Evolutionary conservation across 2,329 filamentous ascomycete species (phyloP), one percentile per base, ranked within the genome.

Genomic region (Bisporella sp.): DNA sequence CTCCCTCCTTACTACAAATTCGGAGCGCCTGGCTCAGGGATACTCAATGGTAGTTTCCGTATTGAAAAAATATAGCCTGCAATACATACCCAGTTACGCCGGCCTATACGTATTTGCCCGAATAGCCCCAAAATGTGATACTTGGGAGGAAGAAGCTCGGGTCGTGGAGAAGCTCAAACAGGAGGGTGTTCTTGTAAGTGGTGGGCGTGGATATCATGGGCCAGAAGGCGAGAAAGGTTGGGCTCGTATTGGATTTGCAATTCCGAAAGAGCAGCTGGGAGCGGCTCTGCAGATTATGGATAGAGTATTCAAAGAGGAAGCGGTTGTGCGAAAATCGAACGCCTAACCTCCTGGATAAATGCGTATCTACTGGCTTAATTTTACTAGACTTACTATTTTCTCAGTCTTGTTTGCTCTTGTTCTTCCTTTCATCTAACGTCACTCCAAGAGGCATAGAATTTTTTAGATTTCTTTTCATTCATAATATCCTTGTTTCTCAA

Each of bases 191-290:
- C 28, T 50, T 8, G 45, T 53, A 4, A 46, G 28, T 12, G 32
- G 5, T 4, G 51, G 51, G 4, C 28, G 31, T 4, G 41, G 29
- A 4, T 50, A 47, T 35, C 39, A 49, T 29, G 41, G 39, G 6
- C 31, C 44, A n/a, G 48, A 50, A 35, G 28, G 6, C 3, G 48
- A 46, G 31, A 48, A 41, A 8, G 51, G 51, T 4, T 53, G 51
- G 51, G 41, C 31, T 7, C 44, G 51, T 5, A 43, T 53, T 41
- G 21, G n/a, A 6, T 53, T 53, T 31, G 31, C 51, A 11, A 21
- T 53, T 11, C 11, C 8, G 29, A 41, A 21, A 21, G 12, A 7
- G 28, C 11, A 21, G 13, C 21, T 51, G 39, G 29, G 39, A 44
- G 31, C 32, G 9, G 44, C 47, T 12, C 2, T 43, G 4, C 3